Conservation (phyloP, 2,329 filamentous ascomycete genomes). For the Aspergillus fijiensis region DNA sequence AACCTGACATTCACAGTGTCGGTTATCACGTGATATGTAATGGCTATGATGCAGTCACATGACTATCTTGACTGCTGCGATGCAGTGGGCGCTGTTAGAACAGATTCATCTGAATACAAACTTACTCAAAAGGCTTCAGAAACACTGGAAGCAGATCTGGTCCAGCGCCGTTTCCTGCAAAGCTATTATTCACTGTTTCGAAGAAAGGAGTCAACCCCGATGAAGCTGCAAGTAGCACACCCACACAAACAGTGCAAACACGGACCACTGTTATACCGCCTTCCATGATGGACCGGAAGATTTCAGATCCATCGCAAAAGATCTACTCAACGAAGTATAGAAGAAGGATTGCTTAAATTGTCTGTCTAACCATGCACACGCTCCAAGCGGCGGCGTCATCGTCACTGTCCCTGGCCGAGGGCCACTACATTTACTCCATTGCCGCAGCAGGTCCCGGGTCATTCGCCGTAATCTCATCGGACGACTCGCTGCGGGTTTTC, state of each 20-base stretch:
- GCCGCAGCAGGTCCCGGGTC: constrained; percentile 28
- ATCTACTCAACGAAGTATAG: not conserved
- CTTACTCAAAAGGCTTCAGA: no score
- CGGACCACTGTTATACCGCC: not conserved
- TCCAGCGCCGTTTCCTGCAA: no score
- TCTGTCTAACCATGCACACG: constrained; percentile 30
- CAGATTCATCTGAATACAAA: no score
- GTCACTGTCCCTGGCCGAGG: constrained; percentile 39
- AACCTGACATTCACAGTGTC: no score
- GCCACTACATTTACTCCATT: constrained; percentile 47
- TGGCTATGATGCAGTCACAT: no score
- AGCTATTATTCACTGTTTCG: no score
- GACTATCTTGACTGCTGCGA: no score
- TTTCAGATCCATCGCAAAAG: not conserved
- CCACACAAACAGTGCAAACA: not conserved
- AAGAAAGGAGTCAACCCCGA: no score
- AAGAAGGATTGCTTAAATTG: not conserved
- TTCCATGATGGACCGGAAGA: not conserved
- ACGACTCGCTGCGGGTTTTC: constrained; percentile 46
- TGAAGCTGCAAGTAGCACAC: not conserved
- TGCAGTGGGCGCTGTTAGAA: no score
- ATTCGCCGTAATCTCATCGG: constrained; percentile 47
- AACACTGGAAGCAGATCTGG: no score
- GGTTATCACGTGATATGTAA: no score
- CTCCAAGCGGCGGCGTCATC: constrained; percentile 36